A percentile compares a stretch with the other conserved stretches of the same genome.
These are phyloP conservation scores for Aspergillus tamarii DNA, from an alignment of 2,329 filamentous ascomycete species.

Conservation along the genomic window DNA sequence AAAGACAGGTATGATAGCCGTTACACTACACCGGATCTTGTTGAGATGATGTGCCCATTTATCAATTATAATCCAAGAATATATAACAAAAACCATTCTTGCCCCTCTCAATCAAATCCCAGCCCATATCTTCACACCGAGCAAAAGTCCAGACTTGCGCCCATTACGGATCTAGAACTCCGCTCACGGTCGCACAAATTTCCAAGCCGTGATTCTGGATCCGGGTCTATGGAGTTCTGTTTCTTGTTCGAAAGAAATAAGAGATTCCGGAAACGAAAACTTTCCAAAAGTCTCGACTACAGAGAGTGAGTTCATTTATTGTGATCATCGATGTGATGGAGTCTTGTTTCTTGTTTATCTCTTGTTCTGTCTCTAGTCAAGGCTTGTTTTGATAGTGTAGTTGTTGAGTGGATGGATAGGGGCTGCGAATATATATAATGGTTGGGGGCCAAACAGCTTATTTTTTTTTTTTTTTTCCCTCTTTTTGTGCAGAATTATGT, in stretches of 20 bases:
- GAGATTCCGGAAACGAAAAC: not conserved
- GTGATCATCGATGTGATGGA: not conserved
- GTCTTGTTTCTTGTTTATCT: not conserved
- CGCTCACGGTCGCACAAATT: not conserved
- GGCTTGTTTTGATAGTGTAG: not conserved
- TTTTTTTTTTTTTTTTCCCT: not conserved
- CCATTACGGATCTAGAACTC: not conserved
- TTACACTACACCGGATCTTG: slow-evolving; percentile 19
- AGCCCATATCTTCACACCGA: not conserved
- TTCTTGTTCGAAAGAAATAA: not conserved
- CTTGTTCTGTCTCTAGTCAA: not conserved
- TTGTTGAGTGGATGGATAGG: not conserved
- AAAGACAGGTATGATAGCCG: slow-evolving; percentile 21
- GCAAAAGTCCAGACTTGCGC: not conserved
- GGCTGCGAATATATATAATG: not conserved
- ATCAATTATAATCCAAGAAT: too few species aligned
- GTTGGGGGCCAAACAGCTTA: not conserved
- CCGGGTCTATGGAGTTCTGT: not conserved
- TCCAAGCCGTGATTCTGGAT: not conserved
- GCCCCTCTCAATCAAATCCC: too few species aligned
- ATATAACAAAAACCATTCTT: not conserved
- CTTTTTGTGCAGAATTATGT: not conserved
- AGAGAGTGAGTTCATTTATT: not conserved
- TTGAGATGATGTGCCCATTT: not conserved
- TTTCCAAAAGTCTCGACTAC: too few species aligned